These are phyloP conservation scores for Spathaspora sp. DNA, from an alignment of 805 yeast genomes.

Conservation along the genomic window DNA sequence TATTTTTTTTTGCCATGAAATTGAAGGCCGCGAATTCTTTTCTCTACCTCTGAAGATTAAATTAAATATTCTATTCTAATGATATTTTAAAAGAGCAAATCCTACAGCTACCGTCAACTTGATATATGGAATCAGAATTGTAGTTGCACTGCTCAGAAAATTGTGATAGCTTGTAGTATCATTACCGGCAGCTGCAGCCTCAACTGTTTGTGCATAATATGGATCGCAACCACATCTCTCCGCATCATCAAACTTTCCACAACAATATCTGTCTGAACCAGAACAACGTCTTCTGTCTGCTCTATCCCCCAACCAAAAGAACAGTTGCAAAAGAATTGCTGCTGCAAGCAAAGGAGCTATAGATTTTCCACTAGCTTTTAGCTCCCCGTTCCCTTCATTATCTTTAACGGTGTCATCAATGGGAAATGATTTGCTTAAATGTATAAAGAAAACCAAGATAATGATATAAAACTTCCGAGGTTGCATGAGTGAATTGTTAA, in stretches of 20 bases:
- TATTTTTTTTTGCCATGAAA: neutral
- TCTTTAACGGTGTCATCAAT: neutral
- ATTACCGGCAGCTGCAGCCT: constrained; percentile 2
- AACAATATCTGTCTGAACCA: neutral
- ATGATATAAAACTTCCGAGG: neutral
- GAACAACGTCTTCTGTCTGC: neutral
- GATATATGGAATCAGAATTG: neutral
- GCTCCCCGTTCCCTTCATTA: no score
- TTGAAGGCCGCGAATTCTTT: neutral
- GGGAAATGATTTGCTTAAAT: neutral
- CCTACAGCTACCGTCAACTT: neutral
- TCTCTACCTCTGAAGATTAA: neutral
- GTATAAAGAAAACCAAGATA: neutral
- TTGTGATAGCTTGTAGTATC: neutral
- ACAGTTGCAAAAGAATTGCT: no score
- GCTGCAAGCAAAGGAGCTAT: no score
- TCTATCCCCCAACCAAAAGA: no score
- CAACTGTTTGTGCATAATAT: constrained; percentile 2
- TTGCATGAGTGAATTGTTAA: neutral
- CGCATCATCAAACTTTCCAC: neutral
- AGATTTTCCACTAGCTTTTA: no score
- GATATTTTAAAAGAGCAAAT: neutral
- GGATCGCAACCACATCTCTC: constrained; percentile 1
- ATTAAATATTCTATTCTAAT: neutral
- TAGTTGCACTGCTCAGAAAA: constrained; percentile 1